A percentile compares a stretch with the other conserved stretches of the same genome.
Conservation (phyloP, 306 rosid species). For the Styphnolobium japonicum region DNA sequence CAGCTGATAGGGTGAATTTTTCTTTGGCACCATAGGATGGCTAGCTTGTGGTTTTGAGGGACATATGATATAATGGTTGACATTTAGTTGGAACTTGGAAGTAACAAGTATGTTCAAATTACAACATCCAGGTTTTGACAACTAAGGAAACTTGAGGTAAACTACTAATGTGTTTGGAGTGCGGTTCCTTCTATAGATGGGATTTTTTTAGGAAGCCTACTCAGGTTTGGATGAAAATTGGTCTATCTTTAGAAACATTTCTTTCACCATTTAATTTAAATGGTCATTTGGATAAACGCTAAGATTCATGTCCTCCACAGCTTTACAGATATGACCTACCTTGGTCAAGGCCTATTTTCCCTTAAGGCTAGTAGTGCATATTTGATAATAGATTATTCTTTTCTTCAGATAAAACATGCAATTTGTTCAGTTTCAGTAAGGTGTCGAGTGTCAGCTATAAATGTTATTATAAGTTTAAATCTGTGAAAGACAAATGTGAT, state of each 20-base stretch:
- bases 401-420: not conserved
- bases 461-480: not conserved
- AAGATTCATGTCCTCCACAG: not conserved
- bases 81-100: not conserved
- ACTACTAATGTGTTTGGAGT: not conserved
- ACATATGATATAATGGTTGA: not conserved
- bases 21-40: not conserved
- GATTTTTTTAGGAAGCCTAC: not conserved
- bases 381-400: not conserved
- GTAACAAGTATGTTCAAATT: not conserved
- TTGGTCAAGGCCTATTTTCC: constrained; percentile 1
- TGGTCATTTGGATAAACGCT: not conserved
- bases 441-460: not conserved
- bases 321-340: not conserved
- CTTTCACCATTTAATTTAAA: not conserved
- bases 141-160: not conserved
- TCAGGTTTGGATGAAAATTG: not conserved
- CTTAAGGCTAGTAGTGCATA: not conserved
- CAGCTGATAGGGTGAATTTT: not conserved
- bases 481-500: constrained; percentile 8
- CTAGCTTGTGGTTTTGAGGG: not conserved
- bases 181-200: not conserved
- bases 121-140: not conserved
- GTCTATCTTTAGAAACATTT: not conserved
- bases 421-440: not conserved